These are phyloP conservation scores for Cyclaneusma minus DNA, from an alignment of 2,329 filamentous ascomycete genomes.

Conservation along the genomic window DNA sequence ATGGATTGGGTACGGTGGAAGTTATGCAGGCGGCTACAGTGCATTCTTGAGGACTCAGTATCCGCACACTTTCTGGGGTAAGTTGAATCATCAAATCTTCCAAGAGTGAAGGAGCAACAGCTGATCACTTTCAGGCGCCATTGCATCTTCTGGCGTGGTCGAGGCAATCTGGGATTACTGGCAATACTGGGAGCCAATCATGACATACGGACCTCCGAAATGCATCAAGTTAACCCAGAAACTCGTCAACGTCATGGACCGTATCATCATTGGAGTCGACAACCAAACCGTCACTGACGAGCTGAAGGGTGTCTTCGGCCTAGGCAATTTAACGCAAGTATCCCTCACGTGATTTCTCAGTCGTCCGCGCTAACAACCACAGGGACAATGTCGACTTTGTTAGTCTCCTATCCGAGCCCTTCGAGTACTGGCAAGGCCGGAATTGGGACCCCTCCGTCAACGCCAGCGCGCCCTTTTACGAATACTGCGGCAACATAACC, in stretches of 20 bases:
- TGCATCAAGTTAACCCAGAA: constrained; percentile 53
- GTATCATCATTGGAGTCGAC: constrained; percentile 33
- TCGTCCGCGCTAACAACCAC: constrained; percentile 3
- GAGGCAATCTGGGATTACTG: constrained; percentile 68
- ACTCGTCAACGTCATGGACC: constrained; percentile 40
- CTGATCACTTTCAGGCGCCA: constrained; percentile 39
- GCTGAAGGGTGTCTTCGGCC: constrained; percentile 37
- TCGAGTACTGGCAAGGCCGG: constrained; percentile 34
- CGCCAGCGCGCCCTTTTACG: constrained; percentile 27
- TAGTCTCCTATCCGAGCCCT: constrained; percentile 24
- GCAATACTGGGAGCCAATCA: constrained; percentile 42
- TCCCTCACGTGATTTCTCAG: too few species aligned
- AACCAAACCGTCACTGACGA: constrained; percentile 21
- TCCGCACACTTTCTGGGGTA: constrained; percentile 61
- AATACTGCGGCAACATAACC: constrained; percentile 40
- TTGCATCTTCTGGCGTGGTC: constrained; percentile 68
- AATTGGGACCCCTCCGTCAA: constrained; percentile 45
- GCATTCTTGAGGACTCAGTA: constrained; percentile 65
- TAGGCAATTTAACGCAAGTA: constrained; percentile 23
- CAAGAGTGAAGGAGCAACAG: constrained; percentile 4
- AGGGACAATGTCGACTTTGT: constrained; percentile 31
- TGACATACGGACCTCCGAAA: constrained; percentile 36
- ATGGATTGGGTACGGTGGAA: constrained; percentile 71
- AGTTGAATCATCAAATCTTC: background rate
- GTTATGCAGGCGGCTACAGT: constrained; percentile 67